Conservation (phyloP, 176 grass and related monocot genomes). For the Zea luxurians region DNA sequence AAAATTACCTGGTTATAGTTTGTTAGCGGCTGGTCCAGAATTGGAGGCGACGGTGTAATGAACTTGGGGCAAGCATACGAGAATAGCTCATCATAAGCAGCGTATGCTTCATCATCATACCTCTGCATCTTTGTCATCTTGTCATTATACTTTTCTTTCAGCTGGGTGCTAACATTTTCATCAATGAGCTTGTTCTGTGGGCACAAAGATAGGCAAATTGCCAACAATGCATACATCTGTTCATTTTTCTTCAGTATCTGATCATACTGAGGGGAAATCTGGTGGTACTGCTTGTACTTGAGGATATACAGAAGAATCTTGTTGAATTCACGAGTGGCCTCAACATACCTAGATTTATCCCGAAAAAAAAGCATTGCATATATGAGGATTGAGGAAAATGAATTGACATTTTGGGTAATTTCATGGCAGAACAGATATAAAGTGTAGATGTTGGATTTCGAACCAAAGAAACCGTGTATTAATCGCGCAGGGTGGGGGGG, state of each 20-base stretch:
- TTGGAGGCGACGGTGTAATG: slow-evolving; percentile 79
- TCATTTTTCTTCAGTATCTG: slow-evolving; percentile 99
- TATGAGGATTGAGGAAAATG: slow-evolving; percentile 30
- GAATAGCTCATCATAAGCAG: slow-evolving; percentile 93
- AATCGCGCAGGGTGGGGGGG: background rate
- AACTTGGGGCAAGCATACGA: slow-evolving; percentile 97
- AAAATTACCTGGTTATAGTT: slow-evolving; percentile 92
- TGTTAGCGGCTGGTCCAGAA: slow-evolving; percentile 66
- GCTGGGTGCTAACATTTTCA: slow-evolving; percentile 86
- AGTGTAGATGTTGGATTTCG: background rate
- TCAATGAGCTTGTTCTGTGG: slow-evolving; percentile 85
- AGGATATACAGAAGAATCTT: slow-evolving; percentile 94
- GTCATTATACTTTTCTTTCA: slow-evolving; percentile 97
- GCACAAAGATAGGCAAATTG: slow-evolving; percentile 87
- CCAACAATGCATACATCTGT: slow-evolving; percentile 94
- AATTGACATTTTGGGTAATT: background rate
- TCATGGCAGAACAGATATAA: background rate
- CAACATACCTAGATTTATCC: slow-evolving; percentile 61
- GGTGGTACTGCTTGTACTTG: slow-evolving; percentile 95
- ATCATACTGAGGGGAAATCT: slow-evolving; percentile 94
- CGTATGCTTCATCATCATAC: slow-evolving; percentile 91
- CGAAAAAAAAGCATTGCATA: background rate
- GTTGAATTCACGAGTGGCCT: slow-evolving; percentile 91
- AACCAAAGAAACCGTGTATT: background rate
- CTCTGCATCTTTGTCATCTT: slow-evolving; percentile 99